These are phyloP conservation scores for Claviceps monticola DNA, from an alignment of 2,329 filamentous ascomycete species.

Conservation along the genomic window DNA sequence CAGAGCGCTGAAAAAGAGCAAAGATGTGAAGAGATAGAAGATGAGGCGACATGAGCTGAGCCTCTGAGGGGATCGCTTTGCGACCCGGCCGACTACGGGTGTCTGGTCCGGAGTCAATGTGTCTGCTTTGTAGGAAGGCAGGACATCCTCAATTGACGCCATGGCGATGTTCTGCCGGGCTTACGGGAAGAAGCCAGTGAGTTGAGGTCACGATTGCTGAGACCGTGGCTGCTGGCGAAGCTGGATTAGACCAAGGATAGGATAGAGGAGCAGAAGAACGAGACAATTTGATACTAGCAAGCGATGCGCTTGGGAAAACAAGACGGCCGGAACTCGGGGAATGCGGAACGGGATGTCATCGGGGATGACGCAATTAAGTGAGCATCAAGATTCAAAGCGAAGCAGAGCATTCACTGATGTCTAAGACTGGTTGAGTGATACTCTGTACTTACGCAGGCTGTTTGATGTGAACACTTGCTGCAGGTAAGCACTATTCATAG, in stretches of 20 bases:
- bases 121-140: background rate
- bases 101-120: background rate
- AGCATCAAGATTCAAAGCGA: too few species aligned
- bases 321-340: too few species aligned
- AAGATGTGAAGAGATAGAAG: conserved; percentile 10
- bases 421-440: background rate
- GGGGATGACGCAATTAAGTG: background rate
- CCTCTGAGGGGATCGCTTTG: background rate
- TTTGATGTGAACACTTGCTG: too few species aligned
- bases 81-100: background rate
- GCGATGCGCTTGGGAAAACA: background rate
- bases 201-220: background rate
- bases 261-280: background rate
- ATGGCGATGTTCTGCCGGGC: background rate
- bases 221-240: background rate
- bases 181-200: background rate
- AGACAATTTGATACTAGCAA: background rate
- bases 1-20: conserved; percentile 15
- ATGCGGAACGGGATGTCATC: background rate
- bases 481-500: too few species aligned
- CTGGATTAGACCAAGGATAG: background rate
- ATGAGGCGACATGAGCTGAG: background rate
- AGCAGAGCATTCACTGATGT: background rate
- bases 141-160: background rate
- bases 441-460: too few species aligned